Percentiles rank a stretch among this genome's conserved stretches.
Evolutionary conservation across 768 basidiomycete species (phyloP).

Genomic region (Pisolithus albus): DNA sequence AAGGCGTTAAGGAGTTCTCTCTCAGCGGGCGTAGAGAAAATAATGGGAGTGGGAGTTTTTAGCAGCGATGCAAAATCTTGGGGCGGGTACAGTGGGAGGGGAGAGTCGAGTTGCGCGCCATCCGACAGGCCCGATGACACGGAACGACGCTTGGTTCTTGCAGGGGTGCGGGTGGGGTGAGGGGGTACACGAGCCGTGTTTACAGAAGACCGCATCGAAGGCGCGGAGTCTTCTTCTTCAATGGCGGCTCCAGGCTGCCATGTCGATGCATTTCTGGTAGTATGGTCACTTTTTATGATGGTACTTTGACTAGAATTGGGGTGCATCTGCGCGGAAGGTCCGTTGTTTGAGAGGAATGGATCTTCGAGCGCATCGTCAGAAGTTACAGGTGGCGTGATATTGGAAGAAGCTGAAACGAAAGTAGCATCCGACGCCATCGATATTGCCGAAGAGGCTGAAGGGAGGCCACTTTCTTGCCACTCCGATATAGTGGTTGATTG

Average conservation of each 20-base stretch:
- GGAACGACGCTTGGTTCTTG: conserved; percentile 91
- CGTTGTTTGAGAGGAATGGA: conserved; percentile 3
- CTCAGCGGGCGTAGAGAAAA: conserved; percentile 84
- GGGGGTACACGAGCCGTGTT: conserved; percentile 38
- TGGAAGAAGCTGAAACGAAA: conserved; percentile 48
- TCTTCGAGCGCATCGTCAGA: conserved; percentile 37
- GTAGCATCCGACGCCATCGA: conserved; percentile 39
- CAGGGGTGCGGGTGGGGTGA: conserved; percentile 79
- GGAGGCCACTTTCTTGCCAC: conserved; percentile 18
- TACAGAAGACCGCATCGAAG: conserved; percentile 23
- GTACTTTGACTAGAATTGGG: conserved; percentile 54
- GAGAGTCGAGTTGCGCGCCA: conserved; percentile 43
- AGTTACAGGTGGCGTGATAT: conserved; percentile 38
- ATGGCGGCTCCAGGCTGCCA: conserved; percentile 42
- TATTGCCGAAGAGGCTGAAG: conserved; percentile 42
- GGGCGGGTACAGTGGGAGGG: conserved; percentile 30
- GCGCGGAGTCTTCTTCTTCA: conserved; percentile 39
- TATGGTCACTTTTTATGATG: conserved; percentile 38
- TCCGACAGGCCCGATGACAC: conserved; percentile 82
- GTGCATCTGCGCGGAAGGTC: conserved; percentile 31
- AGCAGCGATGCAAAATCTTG: conserved; percentile 62
- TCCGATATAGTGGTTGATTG: conserved; percentile 7
- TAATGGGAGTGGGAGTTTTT: conserved; percentile 60
- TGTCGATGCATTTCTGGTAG: conserved; percentile 26
- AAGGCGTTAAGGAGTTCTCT: conserved; percentile 72